Evolutionary conservation across 768 basidiomycete species (phyloP).

Genomic region (Auricularia heimuer): DNA sequence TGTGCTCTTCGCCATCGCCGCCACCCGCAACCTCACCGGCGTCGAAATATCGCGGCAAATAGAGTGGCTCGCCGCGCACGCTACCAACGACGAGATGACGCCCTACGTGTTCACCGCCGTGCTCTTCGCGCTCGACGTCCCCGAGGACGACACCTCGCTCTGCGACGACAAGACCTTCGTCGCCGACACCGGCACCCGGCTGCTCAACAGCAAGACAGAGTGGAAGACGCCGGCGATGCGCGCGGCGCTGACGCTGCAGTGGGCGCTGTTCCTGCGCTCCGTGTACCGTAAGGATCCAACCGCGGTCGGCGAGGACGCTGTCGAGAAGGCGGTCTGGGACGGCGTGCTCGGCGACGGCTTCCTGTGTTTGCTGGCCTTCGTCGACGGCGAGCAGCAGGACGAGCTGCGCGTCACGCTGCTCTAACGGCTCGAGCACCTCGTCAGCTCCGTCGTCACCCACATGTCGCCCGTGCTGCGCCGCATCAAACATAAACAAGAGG

Average conservation of each 20-base stretch:
- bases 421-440: constrained; percentile 55
- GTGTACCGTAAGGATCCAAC: constrained; percentile 42
- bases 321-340: constrained; percentile 73
- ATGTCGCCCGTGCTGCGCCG: constrained; percentile 23
- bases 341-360: constrained; percentile 81
- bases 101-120: constrained; percentile 59
- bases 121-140: constrained; percentile 51
- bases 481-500: constrained; percentile 85
- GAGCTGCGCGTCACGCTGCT: constrained; percentile 50
- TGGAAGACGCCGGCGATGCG: constrained; percentile 70
- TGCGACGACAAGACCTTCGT: constrained; percentile 7
- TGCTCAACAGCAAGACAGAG: constrained; percentile 21
- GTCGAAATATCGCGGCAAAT: constrained; percentile 52
- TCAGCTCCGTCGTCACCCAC: constrained; percentile 27
- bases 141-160: constrained; percentile 33
- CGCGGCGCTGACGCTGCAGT: constrained; percentile 68
- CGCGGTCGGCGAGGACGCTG: constrained; percentile 40
- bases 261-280: constrained; percentile 56
- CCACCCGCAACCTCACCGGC: constrained; percentile 49
- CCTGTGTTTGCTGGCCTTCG: constrained; percentile 44
- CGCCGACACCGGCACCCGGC: constrained; percentile 5
- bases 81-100: constrained; percentile 52
- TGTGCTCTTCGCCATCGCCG: constrained; percentile 52
- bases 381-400: constrained; percentile 18
- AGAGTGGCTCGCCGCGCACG: constrained; percentile 60